Evolutionary conservation across 2,329 filamentous ascomycete genomes (phyloP).

Genomic region (Neofusicoccum cordaticola): DNA sequence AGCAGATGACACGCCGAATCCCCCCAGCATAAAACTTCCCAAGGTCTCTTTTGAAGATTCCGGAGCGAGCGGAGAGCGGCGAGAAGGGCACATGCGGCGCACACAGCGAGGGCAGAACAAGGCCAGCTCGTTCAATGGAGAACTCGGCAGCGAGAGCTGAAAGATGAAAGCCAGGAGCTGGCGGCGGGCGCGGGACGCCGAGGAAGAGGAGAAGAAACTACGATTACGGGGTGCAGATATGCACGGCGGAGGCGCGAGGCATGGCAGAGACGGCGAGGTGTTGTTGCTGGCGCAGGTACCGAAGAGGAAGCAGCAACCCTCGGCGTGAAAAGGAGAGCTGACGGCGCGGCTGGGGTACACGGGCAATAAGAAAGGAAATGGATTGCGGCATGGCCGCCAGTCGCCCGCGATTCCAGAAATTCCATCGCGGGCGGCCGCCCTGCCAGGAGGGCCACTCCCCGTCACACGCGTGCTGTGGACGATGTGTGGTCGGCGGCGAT

Average conservation of each 20-base stretch:
- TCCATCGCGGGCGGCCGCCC: not conserved
- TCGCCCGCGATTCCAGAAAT: not conserved
- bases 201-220: not conserved
- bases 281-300: not conserved
- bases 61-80: not conserved
- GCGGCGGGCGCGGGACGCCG: not conserved
- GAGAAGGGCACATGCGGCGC: not conserved
- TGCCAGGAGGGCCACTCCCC: not conserved
- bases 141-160: not conserved
- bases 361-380: not conserved
- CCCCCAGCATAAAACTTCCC: not conserved
- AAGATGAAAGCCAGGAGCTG: not conserved
- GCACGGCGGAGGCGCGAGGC: not conserved
- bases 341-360: not conserved
- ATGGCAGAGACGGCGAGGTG: not conserved
- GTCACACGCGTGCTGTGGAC: not conserved
- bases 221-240: not conserved
- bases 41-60: not conserved
- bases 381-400: not conserved
- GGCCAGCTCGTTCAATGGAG: slow-evolving; percentile 5
- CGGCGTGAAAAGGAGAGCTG: not conserved
- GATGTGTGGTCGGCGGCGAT: slow-evolving; percentile 1
- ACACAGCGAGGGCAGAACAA: slow-evolving; percentile 2
- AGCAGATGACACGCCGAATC: not conserved
- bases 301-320: slow-evolving; percentile 12